phyloP scores from a whole-genome alignment of 2,329 filamentous ascomycete genomes.

The Rosellinia necatrix region DNA sequence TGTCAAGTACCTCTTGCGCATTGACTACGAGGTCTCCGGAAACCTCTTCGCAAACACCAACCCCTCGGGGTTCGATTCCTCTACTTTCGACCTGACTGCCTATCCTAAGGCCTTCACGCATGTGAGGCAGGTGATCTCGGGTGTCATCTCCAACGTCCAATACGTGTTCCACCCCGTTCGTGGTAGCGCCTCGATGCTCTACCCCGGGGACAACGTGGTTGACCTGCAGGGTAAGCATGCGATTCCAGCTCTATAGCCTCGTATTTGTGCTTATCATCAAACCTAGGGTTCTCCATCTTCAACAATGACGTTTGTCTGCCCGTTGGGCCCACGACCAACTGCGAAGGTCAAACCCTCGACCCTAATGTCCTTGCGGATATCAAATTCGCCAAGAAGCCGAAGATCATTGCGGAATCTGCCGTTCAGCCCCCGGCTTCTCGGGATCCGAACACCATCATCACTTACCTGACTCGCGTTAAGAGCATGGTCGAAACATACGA shows the following conservation, averaged over 20 bases:
- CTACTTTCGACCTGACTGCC: background rate
- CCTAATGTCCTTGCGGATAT: background rate
- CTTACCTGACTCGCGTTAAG: background rate
- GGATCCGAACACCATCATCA: background rate
- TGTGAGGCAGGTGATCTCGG: background rate
- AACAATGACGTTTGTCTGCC: constrained; percentile 2
- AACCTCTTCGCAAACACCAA: constrained; percentile 4
- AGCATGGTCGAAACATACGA: constrained; percentile 1
- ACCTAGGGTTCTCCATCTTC: constrained; percentile 10
- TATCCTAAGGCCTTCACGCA: constrained; percentile 1
- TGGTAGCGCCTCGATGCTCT: background rate
- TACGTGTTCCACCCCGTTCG: constrained; percentile 4
- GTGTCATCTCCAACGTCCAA: background rate
- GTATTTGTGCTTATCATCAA: too few species aligned
- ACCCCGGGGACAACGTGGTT: background rate
- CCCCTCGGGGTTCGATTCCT: background rate
- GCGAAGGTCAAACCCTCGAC: background rate
- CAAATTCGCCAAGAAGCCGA: constrained; percentile 4
- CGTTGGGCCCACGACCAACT: background rate
- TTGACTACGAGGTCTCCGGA: constrained; percentile 1
- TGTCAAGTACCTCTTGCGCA: background rate
- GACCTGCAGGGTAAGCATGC: background rate
- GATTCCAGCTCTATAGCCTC: too few species aligned
- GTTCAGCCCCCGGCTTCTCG: background rate
- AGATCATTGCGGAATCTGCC: background rate